Conservation (phyloP, 805 yeast species). For the Groenewaldozyma salmanticensis region DNA sequence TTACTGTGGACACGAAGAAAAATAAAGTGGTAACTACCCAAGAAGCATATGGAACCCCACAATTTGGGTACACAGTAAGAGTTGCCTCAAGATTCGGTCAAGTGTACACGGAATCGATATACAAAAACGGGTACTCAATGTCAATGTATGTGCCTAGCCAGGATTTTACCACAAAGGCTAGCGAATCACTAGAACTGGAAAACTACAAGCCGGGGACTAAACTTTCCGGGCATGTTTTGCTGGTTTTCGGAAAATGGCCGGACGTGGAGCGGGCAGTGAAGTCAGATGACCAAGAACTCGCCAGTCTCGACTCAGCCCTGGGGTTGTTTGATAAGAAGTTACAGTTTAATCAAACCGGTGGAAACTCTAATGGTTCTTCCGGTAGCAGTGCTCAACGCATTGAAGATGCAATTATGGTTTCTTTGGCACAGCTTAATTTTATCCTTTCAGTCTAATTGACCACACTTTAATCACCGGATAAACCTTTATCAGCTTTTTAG, state of each 20-base stretch:
- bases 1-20: constrained; percentile 61
- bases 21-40: constrained; percentile 58
- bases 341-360: too few relatives aligned
- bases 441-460: constrained; percentile 59
- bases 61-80: constrained; percentile 60
- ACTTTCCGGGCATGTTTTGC: constrained; percentile 29
- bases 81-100: constrained; percentile 50
- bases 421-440: constrained; percentile 23
- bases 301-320: constrained; percentile 42
- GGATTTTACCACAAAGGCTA: constrained; percentile 35
- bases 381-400: constrained; percentile 45
- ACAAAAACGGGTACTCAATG: constrained; percentile 58
- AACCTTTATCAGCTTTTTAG: too few relatives aligned
- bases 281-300: constrained; percentile 40
- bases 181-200: constrained; percentile 2
- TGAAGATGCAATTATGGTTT: constrained; percentile 61
- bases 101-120: constrained; percentile 61
- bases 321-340: constrained; percentile 75
- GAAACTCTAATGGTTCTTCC: constrained; percentile 23
- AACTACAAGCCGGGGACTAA: constrained; percentile 18
- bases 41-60: constrained; percentile 42
- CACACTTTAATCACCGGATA: too few relatives aligned
- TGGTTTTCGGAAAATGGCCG: constrained; percentile 56
- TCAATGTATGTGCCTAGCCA: constrained; percentile 60
- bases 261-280: constrained; percentile 47